Conservation (phyloP, 495 filamentous ascomycete genomes). For the Penicillium malachiteum region DNA sequence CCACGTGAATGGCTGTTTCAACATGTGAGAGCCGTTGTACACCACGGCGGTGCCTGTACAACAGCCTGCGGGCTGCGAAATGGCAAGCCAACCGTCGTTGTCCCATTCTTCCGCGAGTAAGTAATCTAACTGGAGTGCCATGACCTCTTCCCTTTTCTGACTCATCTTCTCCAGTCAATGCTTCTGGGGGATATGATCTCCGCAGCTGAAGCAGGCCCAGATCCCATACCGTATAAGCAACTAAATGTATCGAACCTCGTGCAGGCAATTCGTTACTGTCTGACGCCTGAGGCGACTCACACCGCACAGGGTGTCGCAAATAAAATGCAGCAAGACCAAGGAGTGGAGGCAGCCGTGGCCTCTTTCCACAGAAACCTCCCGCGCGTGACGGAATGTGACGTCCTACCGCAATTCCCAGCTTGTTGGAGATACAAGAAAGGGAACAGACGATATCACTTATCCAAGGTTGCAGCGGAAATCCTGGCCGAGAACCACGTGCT, state of each 20-base stretch:
- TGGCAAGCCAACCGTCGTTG: constrained; percentile 55
- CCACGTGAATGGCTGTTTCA: constrained; percentile 66
- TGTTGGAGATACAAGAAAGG: neutral
- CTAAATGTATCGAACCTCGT: neutral
- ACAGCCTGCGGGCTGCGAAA: constrained; percentile 56
- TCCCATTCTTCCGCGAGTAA: constrained; percentile 64
- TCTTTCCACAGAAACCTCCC: neutral
- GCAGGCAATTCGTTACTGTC: neutral
- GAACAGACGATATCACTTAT: neutral
- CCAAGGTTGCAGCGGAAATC: neutral
- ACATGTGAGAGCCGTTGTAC: constrained; percentile 55
- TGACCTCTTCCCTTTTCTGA: neutral
- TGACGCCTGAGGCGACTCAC: neutral
- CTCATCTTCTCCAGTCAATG: constrained; percentile 47
- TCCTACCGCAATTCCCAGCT: neutral
- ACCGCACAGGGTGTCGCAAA: neutral
- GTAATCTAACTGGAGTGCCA: constrained; percentile 2
- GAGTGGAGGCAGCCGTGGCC: neutral
- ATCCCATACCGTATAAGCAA: constrained; percentile 44
- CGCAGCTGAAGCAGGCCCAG: constrained; percentile 59
- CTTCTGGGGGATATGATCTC: constrained; percentile 77
- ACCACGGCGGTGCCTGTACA: constrained; percentile 63
- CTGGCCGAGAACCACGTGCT: neutral
- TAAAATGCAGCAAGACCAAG: neutral
- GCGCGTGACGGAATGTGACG: neutral